Evolutionary conservation across 768 basidiomycete species (phyloP), one percentile per base, ranked within the genome.

Genomic region (Cystofilobasidium bisporidii): DNA sequence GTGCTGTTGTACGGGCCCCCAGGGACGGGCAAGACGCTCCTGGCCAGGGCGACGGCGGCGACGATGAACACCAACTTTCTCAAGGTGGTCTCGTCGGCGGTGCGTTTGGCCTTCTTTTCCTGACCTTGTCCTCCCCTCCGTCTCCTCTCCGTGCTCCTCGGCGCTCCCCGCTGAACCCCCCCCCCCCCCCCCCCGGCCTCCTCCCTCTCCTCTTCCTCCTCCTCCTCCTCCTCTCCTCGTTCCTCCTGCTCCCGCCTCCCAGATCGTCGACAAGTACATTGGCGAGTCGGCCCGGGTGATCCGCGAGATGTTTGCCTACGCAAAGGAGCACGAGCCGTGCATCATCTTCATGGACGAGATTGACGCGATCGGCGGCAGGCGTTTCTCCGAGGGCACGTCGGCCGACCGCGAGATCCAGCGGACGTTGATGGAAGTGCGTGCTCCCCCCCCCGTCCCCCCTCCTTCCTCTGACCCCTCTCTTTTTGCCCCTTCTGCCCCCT

Each of bases 251-350:
- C 97, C 94, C 57, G 96, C 96, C 61, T 98, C 94, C 50, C 96
- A 99, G 76, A 78, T 78, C 56, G 77, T 78, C 65, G 77, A 78
- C 72, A 78, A 98, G 78, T 99, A 98, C 76, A 98, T 99, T 58
- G 96, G 96, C 72, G 96, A 98, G 80, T 91, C 89, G 67, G 96
- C 96, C 24, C 84, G 96, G 62, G 85, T 98, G 12, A 87, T 99
- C 30, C 84, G 96, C 72, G 96, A 99, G 78, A 98, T 99, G 96
- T 99, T 99, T 74, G 92, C 90, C 30, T 99, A 97, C 77, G 96
- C 96, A 17, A 83, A 81, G 69, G 94, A 99, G 77, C 93, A 99
- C 75, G 96, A 98, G 77, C 96, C 96, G 55, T 98, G 91, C 76
- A 91, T 96, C 66, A 96, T 96, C 73, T 96, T 96, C 81, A 96